These are phyloP conservation scores for Cerioporus squamosus DNA, from an alignment of 1,284 basidiomycete genomes.

Conservation along the genomic window DNA sequence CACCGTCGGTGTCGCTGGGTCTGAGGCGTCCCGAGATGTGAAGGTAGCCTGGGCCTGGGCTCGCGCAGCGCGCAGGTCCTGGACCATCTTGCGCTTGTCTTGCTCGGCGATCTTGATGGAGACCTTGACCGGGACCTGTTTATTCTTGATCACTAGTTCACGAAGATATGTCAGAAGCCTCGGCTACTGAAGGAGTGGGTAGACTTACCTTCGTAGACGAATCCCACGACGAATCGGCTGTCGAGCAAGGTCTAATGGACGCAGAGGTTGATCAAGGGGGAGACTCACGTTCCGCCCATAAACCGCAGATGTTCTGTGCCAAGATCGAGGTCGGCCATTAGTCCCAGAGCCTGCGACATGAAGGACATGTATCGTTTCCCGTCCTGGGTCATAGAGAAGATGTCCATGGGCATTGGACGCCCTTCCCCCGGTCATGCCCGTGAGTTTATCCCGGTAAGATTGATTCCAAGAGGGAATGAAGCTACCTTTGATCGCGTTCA, in stretches of 20 bases:
- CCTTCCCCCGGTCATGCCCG: constrained; percentile 43
- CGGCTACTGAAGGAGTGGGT: constrained; percentile 1
- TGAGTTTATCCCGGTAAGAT: neutral
- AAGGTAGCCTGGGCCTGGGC: constrained; percentile 22
- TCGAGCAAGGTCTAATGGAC: neutral
- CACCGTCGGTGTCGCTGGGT: neutral
- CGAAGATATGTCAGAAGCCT: constrained; percentile 5
- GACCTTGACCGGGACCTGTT: constrained; percentile 71
- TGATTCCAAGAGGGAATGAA: constrained; percentile 1
- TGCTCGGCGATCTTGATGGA: constrained; percentile 72
- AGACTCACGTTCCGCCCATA: constrained; percentile 77
- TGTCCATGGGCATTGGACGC: constrained; percentile 75
- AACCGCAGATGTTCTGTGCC: constrained; percentile 90
- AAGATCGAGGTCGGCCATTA: constrained; percentile 92
- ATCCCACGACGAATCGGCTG: constrained; percentile 85
- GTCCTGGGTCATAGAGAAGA: constrained; percentile 80
- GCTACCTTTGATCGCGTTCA: constrained; percentile 88
- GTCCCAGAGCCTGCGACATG: constrained; percentile 86
- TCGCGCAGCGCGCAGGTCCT: constrained; percentile 29
- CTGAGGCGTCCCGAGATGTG: neutral
- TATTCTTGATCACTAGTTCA: constrained; percentile 61
- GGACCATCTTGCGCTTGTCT: constrained; percentile 78
- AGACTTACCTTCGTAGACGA: constrained; percentile 68
- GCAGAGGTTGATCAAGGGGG: neutral
- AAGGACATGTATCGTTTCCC: constrained; percentile 80